Conservation (phyloP, 805 yeast species). For the Saccharomyces eubayanus region DNA sequence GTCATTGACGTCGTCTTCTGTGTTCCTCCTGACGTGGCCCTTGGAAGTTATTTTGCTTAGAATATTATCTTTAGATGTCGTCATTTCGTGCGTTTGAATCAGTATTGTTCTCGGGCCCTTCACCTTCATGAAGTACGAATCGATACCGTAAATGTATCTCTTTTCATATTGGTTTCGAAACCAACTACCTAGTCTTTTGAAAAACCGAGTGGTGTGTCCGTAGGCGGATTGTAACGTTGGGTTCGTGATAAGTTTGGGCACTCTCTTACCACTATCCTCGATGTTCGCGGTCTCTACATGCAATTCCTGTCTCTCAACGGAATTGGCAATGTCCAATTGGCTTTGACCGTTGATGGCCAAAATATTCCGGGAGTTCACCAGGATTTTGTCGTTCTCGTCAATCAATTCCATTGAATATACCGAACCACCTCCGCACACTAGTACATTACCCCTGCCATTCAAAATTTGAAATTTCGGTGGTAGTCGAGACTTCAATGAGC, state of each 20-base stretch:
- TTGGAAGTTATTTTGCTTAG: constrained; percentile 5
- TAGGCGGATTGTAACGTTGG: not conserved
- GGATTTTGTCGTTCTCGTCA: constrained; percentile 18
- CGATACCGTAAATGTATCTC: constrained; percentile 13
- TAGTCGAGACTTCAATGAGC: constrained; percentile 1
- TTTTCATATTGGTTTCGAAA: constrained; percentile 6
- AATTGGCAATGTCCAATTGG: constrained; percentile 19
- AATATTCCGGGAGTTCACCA: constrained; percentile 25
- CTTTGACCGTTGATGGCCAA: constrained; percentile 27
- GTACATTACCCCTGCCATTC: constrained; percentile 29
- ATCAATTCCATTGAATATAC: constrained; percentile 24
- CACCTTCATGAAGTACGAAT: constrained; percentile 21
- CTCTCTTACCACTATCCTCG: constrained; percentile 1
- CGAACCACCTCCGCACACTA: constrained; percentile 24
- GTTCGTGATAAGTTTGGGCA: not conserved
- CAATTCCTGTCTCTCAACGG: constrained; percentile 13
- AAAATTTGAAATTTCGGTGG: constrained; percentile 17
- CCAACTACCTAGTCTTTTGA: constrained; percentile 7
- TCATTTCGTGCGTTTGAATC: constrained; percentile 17
- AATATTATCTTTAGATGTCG: constrained; percentile 1
- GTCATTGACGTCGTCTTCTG: not conserved
- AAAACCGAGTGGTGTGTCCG: not conserved
- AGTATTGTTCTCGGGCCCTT: constrained; percentile 30
- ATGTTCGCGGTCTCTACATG: not conserved
- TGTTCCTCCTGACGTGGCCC: constrained; percentile 19